Evolutionary conservation across 441 rosid species (phyloP).

Genomic region (Erodium trifolium): DNA sequence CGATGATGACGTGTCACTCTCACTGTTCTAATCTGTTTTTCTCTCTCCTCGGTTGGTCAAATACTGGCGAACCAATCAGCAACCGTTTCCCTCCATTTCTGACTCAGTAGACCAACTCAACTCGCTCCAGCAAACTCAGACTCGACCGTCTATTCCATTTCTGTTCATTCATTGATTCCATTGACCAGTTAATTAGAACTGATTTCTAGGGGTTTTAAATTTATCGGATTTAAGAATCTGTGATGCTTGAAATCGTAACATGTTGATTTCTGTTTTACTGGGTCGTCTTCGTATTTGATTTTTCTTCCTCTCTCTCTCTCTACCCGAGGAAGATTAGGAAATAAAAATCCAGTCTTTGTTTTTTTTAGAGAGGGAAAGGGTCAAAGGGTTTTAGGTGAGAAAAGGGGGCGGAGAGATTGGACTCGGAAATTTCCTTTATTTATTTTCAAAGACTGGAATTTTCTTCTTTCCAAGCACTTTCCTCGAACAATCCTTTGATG

Average conservation of each 20-base stretch:
- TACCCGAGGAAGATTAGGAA: not conserved
- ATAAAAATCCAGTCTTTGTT: slow-evolving; percentile 2
- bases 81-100: slow-evolving; percentile 4
- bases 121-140: slow-evolving; percentile 12
- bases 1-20: not conserved
- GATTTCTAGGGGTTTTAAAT: slow-evolving; percentile 9
- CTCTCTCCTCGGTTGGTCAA: not conserved
- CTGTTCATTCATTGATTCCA: not conserved
- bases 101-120: slow-evolving; percentile 7
- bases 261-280: slow-evolving; percentile 23
- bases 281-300: slow-evolving; percentile 42
- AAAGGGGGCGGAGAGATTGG: slow-evolving; percentile 9
- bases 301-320: slow-evolving; percentile 27
- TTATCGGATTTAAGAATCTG: slow-evolving; percentile 18
- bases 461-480: not conserved
- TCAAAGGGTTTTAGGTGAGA: slow-evolving; percentile 38
- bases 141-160: not conserved
- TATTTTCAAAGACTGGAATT: slow-evolving; percentile 25
- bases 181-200: not conserved
- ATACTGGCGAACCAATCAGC: not conserved
- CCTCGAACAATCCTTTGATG: too few relatives aligned
- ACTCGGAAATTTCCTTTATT: slow-evolving; percentile 16
- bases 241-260: not conserved
- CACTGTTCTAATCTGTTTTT: not conserved
- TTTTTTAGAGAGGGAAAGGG: slow-evolving; percentile 11